These are phyloP conservation scores for Mallotus nudiflorus DNA, from an alignment of 345 rosid species.

Conservation along the genomic window DNA sequence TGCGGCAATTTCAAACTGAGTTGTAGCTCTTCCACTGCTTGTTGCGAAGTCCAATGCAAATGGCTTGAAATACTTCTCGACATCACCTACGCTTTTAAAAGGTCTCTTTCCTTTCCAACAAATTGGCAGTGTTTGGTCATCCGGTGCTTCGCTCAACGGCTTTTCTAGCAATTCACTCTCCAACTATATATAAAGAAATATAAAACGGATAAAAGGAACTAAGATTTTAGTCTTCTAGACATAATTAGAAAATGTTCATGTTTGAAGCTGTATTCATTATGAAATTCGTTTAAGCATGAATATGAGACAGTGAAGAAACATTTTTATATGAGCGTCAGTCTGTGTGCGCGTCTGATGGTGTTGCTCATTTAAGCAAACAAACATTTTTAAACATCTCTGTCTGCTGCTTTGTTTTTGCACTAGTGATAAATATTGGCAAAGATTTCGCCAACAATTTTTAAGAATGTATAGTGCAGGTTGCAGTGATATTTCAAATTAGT, in stretches of 20 bases:
- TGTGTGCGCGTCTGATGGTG: background rate
- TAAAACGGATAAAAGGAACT: no score
- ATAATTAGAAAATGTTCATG: no score
- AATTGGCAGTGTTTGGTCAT: conserved; percentile 71
- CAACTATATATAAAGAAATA: conserved; percentile 38
- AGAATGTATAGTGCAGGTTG: no score
- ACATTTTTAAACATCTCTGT: no score
- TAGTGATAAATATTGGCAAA: no score
- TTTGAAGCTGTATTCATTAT: no score
- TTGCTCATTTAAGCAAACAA: background rate
- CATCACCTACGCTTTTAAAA: conserved; percentile 63
- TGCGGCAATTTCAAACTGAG: conserved; percentile 59
- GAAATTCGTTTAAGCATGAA: background rate
- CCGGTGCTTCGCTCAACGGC: conserved; percentile 56
- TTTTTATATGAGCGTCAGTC: no score
- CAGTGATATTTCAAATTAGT: background rate
- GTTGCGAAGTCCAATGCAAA: conserved; percentile 52
- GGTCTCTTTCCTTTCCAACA: conserved; percentile 92
- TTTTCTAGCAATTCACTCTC: conserved; percentile 50
- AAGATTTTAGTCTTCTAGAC: no score
- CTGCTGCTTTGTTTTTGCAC: no score
- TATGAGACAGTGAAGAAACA: background rate
- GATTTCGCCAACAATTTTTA: no score
- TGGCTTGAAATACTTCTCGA: conserved; percentile 73
- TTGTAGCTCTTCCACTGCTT: conserved; percentile 44